Conservation (phyloP, 352 stramenopile genomes). For the Phytophthora fragariaefolia region DNA sequence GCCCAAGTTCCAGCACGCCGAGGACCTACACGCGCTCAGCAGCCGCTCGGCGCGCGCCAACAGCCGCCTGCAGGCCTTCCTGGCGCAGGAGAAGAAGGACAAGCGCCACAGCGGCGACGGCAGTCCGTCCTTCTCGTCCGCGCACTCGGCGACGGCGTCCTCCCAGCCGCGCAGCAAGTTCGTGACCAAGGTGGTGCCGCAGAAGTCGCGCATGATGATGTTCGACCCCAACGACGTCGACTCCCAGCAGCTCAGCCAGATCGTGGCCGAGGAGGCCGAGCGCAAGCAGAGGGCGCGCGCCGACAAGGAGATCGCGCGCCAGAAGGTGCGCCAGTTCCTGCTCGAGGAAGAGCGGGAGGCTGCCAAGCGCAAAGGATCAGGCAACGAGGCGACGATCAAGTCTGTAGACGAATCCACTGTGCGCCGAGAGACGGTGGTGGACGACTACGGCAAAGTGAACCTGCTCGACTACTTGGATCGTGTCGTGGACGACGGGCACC, state of each 20-base stretch:
- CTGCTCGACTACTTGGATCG: slow-evolving; percentile 58
- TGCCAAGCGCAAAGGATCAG: slow-evolving; percentile 15
- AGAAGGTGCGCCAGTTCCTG: slow-evolving; percentile 56
- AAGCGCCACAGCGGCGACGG: slow-evolving; percentile 45
- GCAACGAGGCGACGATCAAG: slow-evolving; percentile 48
- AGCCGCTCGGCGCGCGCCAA: slow-evolving; percentile 45
- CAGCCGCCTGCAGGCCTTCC: slow-evolving; percentile 65
- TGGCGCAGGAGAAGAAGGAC: slow-evolving; percentile 59
- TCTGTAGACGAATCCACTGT: slow-evolving; percentile 59
- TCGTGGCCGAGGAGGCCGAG: slow-evolving; percentile 49
- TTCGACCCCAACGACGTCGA: slow-evolving; percentile 61
- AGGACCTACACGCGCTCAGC: slow-evolving; percentile 25
- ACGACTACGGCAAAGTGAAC: slow-evolving; percentile 60
- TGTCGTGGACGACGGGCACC: slow-evolving; percentile 36
- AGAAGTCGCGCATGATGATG: slow-evolving; percentile 62
- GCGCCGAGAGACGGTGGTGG: slow-evolving; percentile 53
- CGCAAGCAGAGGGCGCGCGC: slow-evolving; percentile 56
- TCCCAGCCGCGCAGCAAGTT: slow-evolving; percentile 60
- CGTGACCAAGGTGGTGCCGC: slow-evolving; percentile 54
- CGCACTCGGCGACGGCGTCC: slow-evolving; percentile 26
- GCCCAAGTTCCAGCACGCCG: slow-evolving; percentile 27
- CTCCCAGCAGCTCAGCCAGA: slow-evolving; percentile 44
- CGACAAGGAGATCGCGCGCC: slow-evolving; percentile 49
- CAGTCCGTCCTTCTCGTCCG: slow-evolving; percentile 40
- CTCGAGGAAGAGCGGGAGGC: slow-evolving; percentile 44